Conservation (phyloP, 306 rosid species). For the Ziziphus jujuba region DNA sequence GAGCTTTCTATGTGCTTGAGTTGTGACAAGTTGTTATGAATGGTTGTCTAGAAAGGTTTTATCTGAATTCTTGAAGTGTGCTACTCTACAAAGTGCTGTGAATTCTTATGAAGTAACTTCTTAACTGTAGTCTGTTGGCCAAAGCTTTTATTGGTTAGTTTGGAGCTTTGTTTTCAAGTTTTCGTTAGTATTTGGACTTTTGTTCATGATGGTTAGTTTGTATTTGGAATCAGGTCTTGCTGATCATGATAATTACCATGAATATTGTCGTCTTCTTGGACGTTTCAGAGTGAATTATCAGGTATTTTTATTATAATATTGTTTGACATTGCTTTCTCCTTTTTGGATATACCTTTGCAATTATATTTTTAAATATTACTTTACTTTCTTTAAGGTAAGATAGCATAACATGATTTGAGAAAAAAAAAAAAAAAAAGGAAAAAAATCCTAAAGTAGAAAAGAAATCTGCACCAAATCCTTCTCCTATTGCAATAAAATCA, state of each 20-base stretch:
- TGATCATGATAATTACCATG: constrained; percentile 99
- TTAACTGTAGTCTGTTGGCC: constrained; percentile 1
- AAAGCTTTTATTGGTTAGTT: constrained; percentile 11
- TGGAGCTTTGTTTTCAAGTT: constrained; percentile 1
- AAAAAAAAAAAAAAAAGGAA: no score
- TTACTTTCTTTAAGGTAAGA: no score
- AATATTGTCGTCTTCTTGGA: constrained; percentile 96
- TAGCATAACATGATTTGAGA: no score
- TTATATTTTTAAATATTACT: no score
- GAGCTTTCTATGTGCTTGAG: no score
- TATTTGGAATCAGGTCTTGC: constrained; percentile 71
- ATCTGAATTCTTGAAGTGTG: neutral
- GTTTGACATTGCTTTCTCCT: constrained; percentile 18
- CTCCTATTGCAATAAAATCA: no score
- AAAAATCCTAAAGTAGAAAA: no score
- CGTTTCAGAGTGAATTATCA: constrained; percentile 97
- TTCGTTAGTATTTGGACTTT: constrained; percentile 16
- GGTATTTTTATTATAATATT: constrained; percentile 38
- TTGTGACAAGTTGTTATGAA: no score
- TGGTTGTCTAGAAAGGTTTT: no score
- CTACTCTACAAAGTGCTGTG: neutral
- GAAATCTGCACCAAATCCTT: no score
- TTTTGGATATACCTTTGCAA: constrained; percentile 2
- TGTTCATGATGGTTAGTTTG: constrained; percentile 23
- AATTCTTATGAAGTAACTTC: neutral